Percentiles rank a stretch among this genome's conserved stretches.
These are phyloP conservation scores for Laguncularia racemosa DNA, from an alignment of 345 rosid genomes.

Conservation along the genomic window DNA sequence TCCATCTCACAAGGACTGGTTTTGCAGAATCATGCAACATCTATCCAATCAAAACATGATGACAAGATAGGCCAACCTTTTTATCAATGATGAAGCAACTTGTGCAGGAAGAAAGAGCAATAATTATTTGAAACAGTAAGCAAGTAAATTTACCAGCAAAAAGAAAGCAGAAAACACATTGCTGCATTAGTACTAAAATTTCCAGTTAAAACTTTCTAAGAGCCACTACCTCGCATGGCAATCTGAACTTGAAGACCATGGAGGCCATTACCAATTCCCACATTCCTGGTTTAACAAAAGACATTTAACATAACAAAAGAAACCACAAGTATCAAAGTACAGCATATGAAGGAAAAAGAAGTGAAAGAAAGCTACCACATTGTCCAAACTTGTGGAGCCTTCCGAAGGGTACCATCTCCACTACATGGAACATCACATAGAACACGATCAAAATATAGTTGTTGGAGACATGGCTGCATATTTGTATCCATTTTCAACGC, in stretches of 20 bases:
- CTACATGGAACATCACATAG: conserved; percentile 97
- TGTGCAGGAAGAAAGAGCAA: too few relatives aligned
- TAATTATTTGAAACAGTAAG: too few relatives aligned
- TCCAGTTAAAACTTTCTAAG: not conserved
- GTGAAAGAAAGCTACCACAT: conserved; percentile 44
- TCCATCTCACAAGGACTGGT: too few relatives aligned
- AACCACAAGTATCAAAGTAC: not conserved
- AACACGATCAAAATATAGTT: conserved; percentile 85
- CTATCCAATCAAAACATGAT: too few relatives aligned
- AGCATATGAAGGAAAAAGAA: not conserved
- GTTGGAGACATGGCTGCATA: conserved; percentile 24
- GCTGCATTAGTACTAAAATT: too few relatives aligned
- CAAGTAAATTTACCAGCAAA: too few relatives aligned
- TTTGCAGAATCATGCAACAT: too few relatives aligned
- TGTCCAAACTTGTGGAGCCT: conserved; percentile 97
- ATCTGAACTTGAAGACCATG: conserved; percentile 82
- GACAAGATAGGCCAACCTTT: too few relatives aligned
- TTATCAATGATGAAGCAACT: too few relatives aligned
- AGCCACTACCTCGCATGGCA: conserved; percentile 71
- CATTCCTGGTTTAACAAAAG: conserved; percentile 42
- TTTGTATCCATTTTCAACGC: conserved; percentile 25
- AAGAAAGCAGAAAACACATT: too few relatives aligned
- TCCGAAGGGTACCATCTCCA: conserved; percentile 95
- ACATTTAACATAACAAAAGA: conserved; percentile 7
- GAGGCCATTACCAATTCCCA: conserved; percentile 86